Conservation (phyloP, 441 rosid species). For the Populus tomentosa region DNA sequence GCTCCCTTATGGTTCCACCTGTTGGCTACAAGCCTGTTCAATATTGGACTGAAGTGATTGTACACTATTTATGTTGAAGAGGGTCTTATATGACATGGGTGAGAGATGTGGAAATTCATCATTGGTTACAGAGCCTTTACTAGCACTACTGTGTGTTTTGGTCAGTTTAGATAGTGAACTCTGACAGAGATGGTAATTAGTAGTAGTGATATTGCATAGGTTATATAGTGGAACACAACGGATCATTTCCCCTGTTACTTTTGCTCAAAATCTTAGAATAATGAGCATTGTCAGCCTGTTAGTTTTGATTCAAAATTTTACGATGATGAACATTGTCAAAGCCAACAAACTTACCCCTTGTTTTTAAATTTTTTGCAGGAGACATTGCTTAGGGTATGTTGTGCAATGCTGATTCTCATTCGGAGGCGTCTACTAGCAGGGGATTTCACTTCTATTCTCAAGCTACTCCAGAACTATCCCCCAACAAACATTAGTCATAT, state of each 20-base stretch:
- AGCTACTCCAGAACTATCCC: slow-evolving; percentile 88
- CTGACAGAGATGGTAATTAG: neutral
- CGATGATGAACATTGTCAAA: neutral
- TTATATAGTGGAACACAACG: neutral
- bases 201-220: neutral
- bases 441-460: slow-evolving; percentile 93
- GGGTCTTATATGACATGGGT: neutral
- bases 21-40: neutral
- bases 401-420: slow-evolving; percentile 90
- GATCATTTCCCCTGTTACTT: neutral
- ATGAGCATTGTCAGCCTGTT: neutral
- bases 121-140: neutral
- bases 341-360: neutral
- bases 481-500: slow-evolving; percentile 87
- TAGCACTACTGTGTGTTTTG: neutral
- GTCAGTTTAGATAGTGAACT: neutral
- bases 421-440: slow-evolving; percentile 87
- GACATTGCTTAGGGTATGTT: slow-evolving; percentile 81
- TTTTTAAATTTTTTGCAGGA: slow-evolving; percentile 49
- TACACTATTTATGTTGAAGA: neutral
- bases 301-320: neutral
- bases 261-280: neutral
- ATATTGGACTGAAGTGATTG: neutral
- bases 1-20: neutral
- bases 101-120: neutral